Conservation (phyloP, 148 eudicot genomes). For the Vaccinium vitisidaea region DNA sequence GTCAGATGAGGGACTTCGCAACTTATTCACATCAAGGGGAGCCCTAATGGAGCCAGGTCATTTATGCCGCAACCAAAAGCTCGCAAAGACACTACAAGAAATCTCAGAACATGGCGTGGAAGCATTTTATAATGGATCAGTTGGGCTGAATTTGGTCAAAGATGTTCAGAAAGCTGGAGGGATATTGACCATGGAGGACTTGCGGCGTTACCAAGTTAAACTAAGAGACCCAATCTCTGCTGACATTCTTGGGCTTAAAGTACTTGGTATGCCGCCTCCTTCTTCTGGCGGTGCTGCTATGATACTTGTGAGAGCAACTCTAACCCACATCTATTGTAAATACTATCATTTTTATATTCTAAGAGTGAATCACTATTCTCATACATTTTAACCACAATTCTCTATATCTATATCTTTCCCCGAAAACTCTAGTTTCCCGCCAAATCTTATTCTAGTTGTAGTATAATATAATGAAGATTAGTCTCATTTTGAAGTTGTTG, state of each 20-base stretch:
- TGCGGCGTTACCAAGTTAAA: slow-evolving; percentile 32
- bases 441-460: neutral
- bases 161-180: slow-evolving; percentile 39
- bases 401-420: neutral
- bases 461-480: neutral
- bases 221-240: slow-evolving; percentile 28
- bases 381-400: neutral
- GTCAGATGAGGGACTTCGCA: slow-evolving; percentile 34
- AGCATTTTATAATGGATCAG: slow-evolving; percentile 40
- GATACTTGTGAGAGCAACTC: slow-evolving; percentile 28
- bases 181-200: slow-evolving; percentile 35
- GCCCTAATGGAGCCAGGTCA: slow-evolving; percentile 31
- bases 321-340: neutral
- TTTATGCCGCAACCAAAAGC: slow-evolving; percentile 26
- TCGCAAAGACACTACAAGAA: slow-evolving; percentile 25
- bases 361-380: neutral
- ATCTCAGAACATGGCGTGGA: slow-evolving; percentile 25
- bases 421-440: neutral
- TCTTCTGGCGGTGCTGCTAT: slow-evolving; percentile 39
- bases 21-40: slow-evolving; percentile 28
- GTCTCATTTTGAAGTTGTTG: neutral
- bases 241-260: slow-evolving; percentile 29
- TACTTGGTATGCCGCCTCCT: slow-evolving; percentile 48
- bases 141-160: slow-evolving; percentile 27
- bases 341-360: neutral